Evolutionary conservation across 2,329 filamentous ascomycete genomes (phyloP), one percentile per base, ranked within the genome.

Genomic region (Calonectria crousiana): DNA sequence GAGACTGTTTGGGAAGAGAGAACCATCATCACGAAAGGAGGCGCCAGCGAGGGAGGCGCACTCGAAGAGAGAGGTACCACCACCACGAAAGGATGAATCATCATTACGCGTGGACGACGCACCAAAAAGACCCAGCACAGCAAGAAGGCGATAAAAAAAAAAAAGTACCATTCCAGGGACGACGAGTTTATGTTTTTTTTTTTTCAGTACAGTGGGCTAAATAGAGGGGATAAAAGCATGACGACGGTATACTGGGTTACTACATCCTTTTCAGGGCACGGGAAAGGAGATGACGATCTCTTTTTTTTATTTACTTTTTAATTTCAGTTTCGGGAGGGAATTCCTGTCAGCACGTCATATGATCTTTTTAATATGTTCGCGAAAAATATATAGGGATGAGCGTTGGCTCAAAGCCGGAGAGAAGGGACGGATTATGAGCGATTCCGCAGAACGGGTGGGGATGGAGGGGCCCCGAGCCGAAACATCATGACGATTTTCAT

Each of bases 1-100:
- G 77, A 83, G 82, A 47, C 79, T 88, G 10, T 87, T 88, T 76
- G 81, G 83, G n/a, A 84, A 81, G 78, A 84, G 78, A 26, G 73
- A 79, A 6, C 56, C 67, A 44, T 64, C 34, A 30, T 69, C 47
- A 51, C 30, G 32, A 62, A 62, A 62, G 30, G 52, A 62, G 23
- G 34, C 56, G 34, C 30, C 32, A 13, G 28, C 6, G 23, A 56
- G 9, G 20, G 68, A 65, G 32, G 38, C 34, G 23, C 34, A 28
- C 26, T 41, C 34, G 34, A 38, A 26, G n/a, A 44, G 36, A 38
- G 32, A 36, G 23, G 34, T 32, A 26, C 56, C 56, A 28, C 56
- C 56, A 28, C 67, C 36, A 28, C 20, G 20, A 38, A 36, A 60
- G 34, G 56, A 38, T 3, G 32, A 32, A 36, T 23, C 32, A 38